A percentile compares a stretch with the other conserved stretches of the same genome.
phyloP scores from a whole-genome alignment of 2,329 filamentous ascomycete species.

The Alternaria sp. region DNA sequence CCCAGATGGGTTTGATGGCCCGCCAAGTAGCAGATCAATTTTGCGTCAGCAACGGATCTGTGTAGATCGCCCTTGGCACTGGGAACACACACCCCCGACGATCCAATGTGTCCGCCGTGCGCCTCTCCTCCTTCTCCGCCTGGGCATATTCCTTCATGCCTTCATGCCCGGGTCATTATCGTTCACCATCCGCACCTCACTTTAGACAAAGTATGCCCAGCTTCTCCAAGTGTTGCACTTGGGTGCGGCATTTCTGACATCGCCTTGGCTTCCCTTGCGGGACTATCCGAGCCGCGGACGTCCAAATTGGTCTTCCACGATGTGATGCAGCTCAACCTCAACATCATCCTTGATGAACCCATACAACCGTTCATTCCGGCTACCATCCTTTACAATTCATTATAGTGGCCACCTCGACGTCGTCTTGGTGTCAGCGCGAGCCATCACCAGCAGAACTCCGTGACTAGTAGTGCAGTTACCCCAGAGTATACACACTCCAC shows the following conservation, averaged over 20 bases:
- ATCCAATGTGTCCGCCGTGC: constrained; percentile 12
- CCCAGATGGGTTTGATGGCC: constrained; percentile 3
- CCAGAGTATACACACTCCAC: neutral
- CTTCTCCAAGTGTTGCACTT: constrained; percentile 6
- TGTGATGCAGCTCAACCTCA: neutral
- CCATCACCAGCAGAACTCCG: neutral
- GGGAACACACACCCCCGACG: constrained; percentile 5
- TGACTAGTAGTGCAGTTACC: neutral
- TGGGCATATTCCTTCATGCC: constrained; percentile 15
- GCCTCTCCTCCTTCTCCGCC: constrained; percentile 6
- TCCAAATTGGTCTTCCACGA: neutral
- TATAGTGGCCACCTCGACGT: neutral
- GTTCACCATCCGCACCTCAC: neutral
- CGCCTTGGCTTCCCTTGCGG: neutral
- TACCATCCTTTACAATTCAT: neutral
- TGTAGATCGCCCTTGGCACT: constrained; percentile 24
- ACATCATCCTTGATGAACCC: neutral
- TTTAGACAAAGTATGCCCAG: constrained; percentile 3
- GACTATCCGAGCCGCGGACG: neutral
- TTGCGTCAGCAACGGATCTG: constrained; percentile 10
- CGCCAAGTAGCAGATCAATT: constrained; percentile 16
- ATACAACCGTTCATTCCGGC: neutral
- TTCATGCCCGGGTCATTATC: constrained; percentile 10
- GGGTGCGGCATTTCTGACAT: constrained; percentile 7
- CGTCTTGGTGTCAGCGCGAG: neutral